Evolutionary conservation across 2,329 filamentous ascomycete genomes (phyloP).

Genomic region (Ascochyta koolunga): DNA sequence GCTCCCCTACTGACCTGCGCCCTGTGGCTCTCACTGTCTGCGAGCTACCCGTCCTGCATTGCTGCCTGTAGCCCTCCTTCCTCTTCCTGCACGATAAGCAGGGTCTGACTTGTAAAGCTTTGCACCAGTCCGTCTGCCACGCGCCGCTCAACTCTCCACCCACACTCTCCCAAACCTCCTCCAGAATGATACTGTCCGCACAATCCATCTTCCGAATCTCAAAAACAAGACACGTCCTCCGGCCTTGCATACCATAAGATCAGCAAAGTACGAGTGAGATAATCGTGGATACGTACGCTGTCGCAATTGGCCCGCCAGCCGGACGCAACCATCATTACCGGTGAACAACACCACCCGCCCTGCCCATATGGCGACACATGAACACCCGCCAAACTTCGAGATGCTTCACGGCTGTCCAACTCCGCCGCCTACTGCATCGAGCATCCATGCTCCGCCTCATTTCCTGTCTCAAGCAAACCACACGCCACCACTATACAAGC

Average conservation of each 20-base stretch:
- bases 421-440: slow-evolving; percentile 48
- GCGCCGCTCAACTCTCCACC: slow-evolving; percentile 42
- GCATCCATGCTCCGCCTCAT: slow-evolving; percentile 32
- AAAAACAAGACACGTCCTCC: slow-evolving; percentile 39
- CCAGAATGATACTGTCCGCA: slow-evolving; percentile 51
- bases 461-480: slow-evolving; percentile 40
- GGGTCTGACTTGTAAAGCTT: slow-evolving; percentile 47
- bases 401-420: slow-evolving; percentile 41
- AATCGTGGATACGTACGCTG: slow-evolving; percentile 38
- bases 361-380: slow-evolving; percentile 41
- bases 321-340: slow-evolving; percentile 36
- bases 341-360: slow-evolving; percentile 32
- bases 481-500: slow-evolving; percentile 44
- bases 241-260: slow-evolving; percentile 44
- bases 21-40: slow-evolving; percentile 44
- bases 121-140: slow-evolving; percentile 41
- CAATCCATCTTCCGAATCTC: slow-evolving; percentile 42
- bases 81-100: slow-evolving; percentile 48
- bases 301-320: slow-evolving; percentile 39
- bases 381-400: slow-evolving; percentile 35
- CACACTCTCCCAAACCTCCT: slow-evolving; percentile 39
- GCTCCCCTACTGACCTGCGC: slow-evolving; percentile 38
- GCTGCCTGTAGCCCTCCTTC: slow-evolving; percentile 45
- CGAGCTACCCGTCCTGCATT: slow-evolving; percentile 48
- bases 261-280: slow-evolving; percentile 21